phyloP scores from a whole-genome alignment of 1,284 basidiomycete genomes.

The Sanguinoderma infundibulare region DNA sequence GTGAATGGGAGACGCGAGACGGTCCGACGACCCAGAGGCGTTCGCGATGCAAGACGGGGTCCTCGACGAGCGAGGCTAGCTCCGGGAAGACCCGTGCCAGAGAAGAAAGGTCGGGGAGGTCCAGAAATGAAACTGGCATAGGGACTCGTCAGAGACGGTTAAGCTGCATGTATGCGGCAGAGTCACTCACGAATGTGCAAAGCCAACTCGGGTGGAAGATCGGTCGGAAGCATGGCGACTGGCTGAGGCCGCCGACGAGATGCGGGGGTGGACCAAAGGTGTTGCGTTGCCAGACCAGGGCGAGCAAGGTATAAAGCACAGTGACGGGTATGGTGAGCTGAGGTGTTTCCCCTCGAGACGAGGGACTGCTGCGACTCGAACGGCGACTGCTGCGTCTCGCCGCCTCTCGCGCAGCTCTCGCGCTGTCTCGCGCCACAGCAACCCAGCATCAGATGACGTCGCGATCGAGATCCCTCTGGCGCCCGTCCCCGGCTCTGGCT shows the following conservation, averaged over 20 bases:
- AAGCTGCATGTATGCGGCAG: neutral
- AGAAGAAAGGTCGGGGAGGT: conserved; percentile 67
- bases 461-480: too few relatives aligned
- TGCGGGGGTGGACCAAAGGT: neutral
- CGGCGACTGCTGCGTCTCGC: too few relatives aligned
- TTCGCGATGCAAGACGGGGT: conserved; percentile 63
- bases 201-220: conserved; percentile 56
- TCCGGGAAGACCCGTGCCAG: conserved; percentile 50
- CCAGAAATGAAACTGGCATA: conserved; percentile 67
- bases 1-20: conserved; percentile 64
- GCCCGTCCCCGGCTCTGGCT: too few relatives aligned
- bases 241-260: neutral
- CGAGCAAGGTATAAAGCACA: neutral
- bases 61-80: conserved; percentile 54
- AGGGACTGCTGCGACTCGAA: conserved; percentile 18
- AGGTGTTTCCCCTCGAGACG: conserved; percentile 11
- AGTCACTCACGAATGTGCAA: conserved; percentile 58
- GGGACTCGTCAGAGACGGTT: neutral
- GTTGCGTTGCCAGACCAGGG: neutral
- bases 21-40: conserved; percentile 65
- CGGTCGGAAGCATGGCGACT: conserved; percentile 18
- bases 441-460: neutral
- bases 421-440: too few relatives aligned
- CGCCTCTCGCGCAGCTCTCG: too few relatives aligned
- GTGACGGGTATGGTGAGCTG: conserved; percentile 1